Evolutionary conservation across 306 rosid species (phyloP).

Genomic region (Quercus variabilis): DNA sequence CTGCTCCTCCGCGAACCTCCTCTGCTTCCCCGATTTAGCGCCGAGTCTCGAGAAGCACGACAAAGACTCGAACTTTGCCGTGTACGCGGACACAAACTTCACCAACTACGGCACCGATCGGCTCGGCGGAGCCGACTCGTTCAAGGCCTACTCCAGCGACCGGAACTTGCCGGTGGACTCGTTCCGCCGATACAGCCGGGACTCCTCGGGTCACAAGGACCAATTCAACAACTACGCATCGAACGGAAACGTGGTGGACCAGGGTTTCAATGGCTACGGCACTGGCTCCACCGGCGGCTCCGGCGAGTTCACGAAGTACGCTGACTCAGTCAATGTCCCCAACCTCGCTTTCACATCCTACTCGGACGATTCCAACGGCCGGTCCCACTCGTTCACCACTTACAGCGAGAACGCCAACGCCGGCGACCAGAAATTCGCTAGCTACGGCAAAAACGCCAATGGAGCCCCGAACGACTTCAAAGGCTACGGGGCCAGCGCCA

Average conservation of each 20-base stretch:
- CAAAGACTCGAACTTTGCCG: constrained; percentile 45
- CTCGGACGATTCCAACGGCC: constrained; percentile 68
- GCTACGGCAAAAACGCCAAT: constrained; percentile 72
- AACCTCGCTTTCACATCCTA: constrained; percentile 63
- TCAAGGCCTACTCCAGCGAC: constrained; percentile 63
- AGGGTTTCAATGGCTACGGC: constrained; percentile 70
- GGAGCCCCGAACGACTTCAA: constrained; percentile 57
- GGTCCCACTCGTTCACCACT: constrained; percentile 53
- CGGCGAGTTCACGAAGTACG: constrained; percentile 65
- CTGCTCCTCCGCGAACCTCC: constrained; percentile 76
- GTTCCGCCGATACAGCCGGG: constrained; percentile 86
- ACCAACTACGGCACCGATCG: constrained; percentile 82
- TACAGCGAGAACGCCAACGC: constrained; percentile 75
- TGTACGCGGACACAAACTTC: constrained; percentile 57
- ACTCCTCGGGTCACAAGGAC: constrained; percentile 60
- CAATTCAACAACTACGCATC: constrained; percentile 49
- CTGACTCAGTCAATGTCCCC: constrained; percentile 62
- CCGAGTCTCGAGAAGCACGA: constrained; percentile 68
- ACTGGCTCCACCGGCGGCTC: constrained; percentile 60
- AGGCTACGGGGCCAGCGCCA: constrained; percentile 59
- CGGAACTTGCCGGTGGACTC: constrained; percentile 63
- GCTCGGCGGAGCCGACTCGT: constrained; percentile 61
- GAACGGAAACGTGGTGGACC: constrained; percentile 67
- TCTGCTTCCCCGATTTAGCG: constrained; percentile 62
- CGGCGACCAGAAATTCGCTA: constrained; percentile 66